Percentiles rank a stretch among this genome's conserved stretches.
Evolutionary conservation across 1,284 basidiomycete species (phyloP).

Genomic region (Sporisorium scitamineum): DNA sequence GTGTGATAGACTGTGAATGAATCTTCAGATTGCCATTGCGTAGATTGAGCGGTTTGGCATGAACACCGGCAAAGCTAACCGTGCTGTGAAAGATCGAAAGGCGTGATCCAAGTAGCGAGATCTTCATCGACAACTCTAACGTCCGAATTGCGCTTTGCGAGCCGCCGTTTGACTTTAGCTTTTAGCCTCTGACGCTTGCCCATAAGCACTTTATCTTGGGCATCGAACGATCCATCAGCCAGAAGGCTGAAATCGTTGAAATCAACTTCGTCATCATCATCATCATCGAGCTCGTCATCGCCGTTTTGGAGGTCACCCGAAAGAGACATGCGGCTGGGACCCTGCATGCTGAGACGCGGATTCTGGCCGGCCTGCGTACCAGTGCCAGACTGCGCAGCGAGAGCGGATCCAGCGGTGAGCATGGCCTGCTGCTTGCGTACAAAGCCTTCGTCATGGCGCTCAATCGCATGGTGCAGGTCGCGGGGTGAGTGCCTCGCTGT

Average conservation of each 20-base stretch:
- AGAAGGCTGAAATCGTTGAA: slow-evolving; percentile 37
- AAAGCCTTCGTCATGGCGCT: slow-evolving; percentile 54
- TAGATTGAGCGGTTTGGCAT: too few species aligned
- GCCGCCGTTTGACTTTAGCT: slow-evolving; percentile 47
- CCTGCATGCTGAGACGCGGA: slow-evolving; percentile 23
- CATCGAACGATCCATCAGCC: slow-evolving; percentile 41
- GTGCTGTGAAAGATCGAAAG: slow-evolving; percentile 52
- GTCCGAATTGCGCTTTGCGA: slow-evolving; percentile 53
- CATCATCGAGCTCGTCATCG: slow-evolving; percentile 12
- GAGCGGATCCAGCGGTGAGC: slow-evolving; percentile 16
- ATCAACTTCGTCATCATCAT: slow-evolving; percentile 35
- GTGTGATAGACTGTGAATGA: slow-evolving; percentile 6
- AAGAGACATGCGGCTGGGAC: slow-evolving; percentile 3
- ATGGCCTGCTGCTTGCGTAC: slow-evolving; percentile 46
- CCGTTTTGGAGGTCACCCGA: slow-evolving; percentile 8
- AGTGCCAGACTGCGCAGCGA: slow-evolving; percentile 14
- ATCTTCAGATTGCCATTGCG: neutral
- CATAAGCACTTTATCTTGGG: slow-evolving; percentile 42
- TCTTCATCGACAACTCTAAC: slow-evolving; percentile 55
- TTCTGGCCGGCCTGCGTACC: slow-evolving; percentile 5
- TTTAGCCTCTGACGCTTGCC: slow-evolving; percentile 50
- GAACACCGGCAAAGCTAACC: slow-evolving; percentile 14
- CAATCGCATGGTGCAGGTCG: slow-evolving; percentile 59
- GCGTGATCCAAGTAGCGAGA: slow-evolving; percentile 58
- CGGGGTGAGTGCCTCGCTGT: slow-evolving; percentile 55